These are phyloP conservation scores for Chamaecrista fasciculata DNA, from an alignment of 306 rosid species.

Conservation along the genomic window DNA sequence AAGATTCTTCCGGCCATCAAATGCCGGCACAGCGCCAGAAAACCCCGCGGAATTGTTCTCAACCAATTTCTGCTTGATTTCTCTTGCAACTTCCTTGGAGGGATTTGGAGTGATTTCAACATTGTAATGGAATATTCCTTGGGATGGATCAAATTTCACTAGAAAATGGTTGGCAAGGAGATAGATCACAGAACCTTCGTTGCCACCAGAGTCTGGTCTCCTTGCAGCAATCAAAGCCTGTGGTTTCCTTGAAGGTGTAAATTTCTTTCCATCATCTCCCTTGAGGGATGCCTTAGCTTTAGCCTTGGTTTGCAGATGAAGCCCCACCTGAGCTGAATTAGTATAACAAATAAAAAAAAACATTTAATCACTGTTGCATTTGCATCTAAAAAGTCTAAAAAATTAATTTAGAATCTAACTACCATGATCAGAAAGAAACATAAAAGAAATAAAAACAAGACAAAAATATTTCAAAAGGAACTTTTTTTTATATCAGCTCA, in stretches of 20 bases:
- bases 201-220: constrained; percentile 94
- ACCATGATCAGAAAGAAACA: background rate
- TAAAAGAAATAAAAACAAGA: background rate
- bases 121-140: constrained; percentile 80
- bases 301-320: constrained; percentile 41
- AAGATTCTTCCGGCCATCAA: constrained; percentile 90
- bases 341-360: no score
- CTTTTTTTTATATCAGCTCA: background rate
- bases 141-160: constrained; percentile 70
- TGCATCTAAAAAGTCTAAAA: background rate
- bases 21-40: constrained; percentile 75
- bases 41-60: constrained; percentile 58
- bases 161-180: constrained; percentile 94
- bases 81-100: constrained; percentile 79
- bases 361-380: background rate
- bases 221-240: constrained; percentile 67
- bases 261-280: constrained; percentile 52
- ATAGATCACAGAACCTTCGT: constrained; percentile 74
- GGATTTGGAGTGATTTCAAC: constrained; percentile 92
- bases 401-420: background rate
- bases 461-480: background rate
- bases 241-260: constrained; percentile 44
- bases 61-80: constrained; percentile 75
- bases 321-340: constrained; percentile 50
- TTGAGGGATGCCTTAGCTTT: constrained; percentile 36